These are phyloP conservation scores for Pseudocercospora fuligena DNA, from an alignment of 2,329 filamentous ascomycete genomes.

Conservation along the genomic window DNA sequence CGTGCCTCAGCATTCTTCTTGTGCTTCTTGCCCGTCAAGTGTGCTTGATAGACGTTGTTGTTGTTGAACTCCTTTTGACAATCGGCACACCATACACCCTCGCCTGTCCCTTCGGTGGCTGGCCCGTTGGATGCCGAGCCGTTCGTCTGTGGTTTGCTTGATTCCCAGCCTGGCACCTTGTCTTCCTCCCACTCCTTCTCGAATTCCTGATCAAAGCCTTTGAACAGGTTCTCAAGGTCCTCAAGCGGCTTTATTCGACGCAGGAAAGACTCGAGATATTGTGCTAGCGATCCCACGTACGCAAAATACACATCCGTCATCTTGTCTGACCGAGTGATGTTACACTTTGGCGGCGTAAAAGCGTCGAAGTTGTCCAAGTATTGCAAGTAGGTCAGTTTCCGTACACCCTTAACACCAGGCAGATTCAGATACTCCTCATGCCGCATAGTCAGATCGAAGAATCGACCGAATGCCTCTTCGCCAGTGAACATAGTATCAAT, in stretches of 20 bases:
- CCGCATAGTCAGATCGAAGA: constrained; percentile 81
- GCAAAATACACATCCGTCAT: constrained; percentile 90
- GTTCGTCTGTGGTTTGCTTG: constrained; percentile 46
- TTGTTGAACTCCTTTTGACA: constrained; percentile 97
- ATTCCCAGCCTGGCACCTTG: constrained; percentile 76
- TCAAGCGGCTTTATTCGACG: constrained; percentile 83
- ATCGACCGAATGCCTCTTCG: constrained; percentile 91
- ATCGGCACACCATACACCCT: constrained; percentile 85
- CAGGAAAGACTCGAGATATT: constrained; percentile 88
- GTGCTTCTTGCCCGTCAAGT: constrained; percentile 91
- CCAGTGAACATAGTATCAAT: constrained; percentile 94
- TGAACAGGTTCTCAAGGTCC: constrained; percentile 78
- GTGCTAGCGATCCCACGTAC: constrained; percentile 79
- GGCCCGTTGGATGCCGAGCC: constrained; percentile 39
- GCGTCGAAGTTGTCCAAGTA: constrained; percentile 91
- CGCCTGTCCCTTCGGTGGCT: constrained; percentile 61
- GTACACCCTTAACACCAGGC: constrained; percentile 70
- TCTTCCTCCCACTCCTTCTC: constrained; percentile 80
- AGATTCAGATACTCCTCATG: constrained; percentile 93
- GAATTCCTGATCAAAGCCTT: constrained; percentile 81
- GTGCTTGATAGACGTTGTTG: constrained; percentile 88
- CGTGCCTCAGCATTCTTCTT: constrained; percentile 77
- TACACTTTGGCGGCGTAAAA: constrained; percentile 74
- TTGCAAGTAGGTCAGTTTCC: constrained; percentile 82
- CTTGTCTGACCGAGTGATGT: constrained; percentile 80